Base-by-base conservation (phyloP, 2,329 filamentous ascomycete genomes). In the Beauveria brongniartii region DNA sequence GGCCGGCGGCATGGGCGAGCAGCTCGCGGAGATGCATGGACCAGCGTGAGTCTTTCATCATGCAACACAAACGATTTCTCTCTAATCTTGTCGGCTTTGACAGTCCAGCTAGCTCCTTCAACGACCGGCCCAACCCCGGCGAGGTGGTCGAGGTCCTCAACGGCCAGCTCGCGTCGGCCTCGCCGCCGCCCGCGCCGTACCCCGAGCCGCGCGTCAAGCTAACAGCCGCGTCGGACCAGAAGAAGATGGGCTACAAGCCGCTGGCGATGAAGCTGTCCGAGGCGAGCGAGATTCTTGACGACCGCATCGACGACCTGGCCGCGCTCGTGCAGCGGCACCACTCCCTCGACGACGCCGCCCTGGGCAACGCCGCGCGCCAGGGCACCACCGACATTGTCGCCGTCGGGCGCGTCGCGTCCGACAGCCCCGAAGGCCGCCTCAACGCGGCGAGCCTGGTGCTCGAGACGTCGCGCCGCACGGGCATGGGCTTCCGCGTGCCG, bases 211-310 rank as follows among this genome's bases (percentile, higher is more conserved):
- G 94, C 55, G 86, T 97, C 71, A 92, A 90, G 70, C 81, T 96
- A 22, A 92, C 88, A 6, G 90, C 91, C 3, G 90, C 90, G 63
- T 93, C 91, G 1, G 93, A 97, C 71, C 82, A 91, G 69, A 92
- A 92, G 72, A 97, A 96, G 72, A 88, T 97, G 66, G 85, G 80
- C 1, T 99, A 97, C 75, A 94, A 92, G 70, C 90, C 92, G 2
- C 87, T 97, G 80, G 89, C 91, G 2, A 96, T 97, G 92, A 96
- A 96, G 69, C 80, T 94, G 7, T 92, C 91, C 5, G 92, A 97
- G 71, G 87, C 91, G 0, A 96, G 93, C 5, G 92, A 96, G 72
- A 90, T 96, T 50, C 82, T 97, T 8, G 94, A 99, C 74, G 93
- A 97, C 74, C 83, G 92, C 67, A 97, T 99, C 77, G 92, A 97